Base-by-base conservation (phyloP, 208 protist genomes). In the Wallacemonas collosoma region DNA sequence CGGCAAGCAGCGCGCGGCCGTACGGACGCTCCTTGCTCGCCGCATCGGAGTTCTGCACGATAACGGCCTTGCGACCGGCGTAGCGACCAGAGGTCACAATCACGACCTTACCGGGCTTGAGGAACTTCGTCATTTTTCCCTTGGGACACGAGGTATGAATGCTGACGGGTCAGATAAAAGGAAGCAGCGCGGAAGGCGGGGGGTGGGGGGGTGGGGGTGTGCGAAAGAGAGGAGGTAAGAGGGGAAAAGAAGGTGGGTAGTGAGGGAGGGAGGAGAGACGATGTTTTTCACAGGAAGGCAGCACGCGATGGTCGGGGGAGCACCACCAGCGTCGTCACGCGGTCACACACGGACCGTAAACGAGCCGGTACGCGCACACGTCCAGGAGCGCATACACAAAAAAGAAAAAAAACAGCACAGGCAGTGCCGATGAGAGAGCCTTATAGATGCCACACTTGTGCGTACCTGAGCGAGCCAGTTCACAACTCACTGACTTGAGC, bases 31-130 rank as follows among this genome's bases (percentile, higher is more conserved):
- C 85, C 82, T 98, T 98, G 80, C 76, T 97, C 69, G 79, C 83
- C 4, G 85, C 57, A 75, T 98, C 93, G 64, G 87, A 93, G 91
- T 97, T 98, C 83, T 98, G 96, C 55, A 99, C 95, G 63, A 99
- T 98, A 73, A 99, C 98, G 73, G 97, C 98, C 91, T 99, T 99
- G 82, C 89, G 89, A 84, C 98, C 98, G 64, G 98, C 98, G 86
- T 98, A 99, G 77, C 97, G 94, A 70, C 98, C 98, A 76, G 95
- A 91, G 45, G 98, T 96, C 76, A 99, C 79, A 81, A 99, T 98
- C 70, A 99, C 98, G 55, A 99, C 97, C 90, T 98, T 99, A 63
- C 98, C 98, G 78, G 96, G 88, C 90, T 99, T 99, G 75, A 99
- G 86, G 86, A 97, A 95, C 89, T 97, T 97, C 79, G 87, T 84